Evolutionary conservation across 2,329 filamentous ascomycete species (phyloP), one percentile per base, ranked within the genome.

Genomic region (Septoria linicola): DNA sequence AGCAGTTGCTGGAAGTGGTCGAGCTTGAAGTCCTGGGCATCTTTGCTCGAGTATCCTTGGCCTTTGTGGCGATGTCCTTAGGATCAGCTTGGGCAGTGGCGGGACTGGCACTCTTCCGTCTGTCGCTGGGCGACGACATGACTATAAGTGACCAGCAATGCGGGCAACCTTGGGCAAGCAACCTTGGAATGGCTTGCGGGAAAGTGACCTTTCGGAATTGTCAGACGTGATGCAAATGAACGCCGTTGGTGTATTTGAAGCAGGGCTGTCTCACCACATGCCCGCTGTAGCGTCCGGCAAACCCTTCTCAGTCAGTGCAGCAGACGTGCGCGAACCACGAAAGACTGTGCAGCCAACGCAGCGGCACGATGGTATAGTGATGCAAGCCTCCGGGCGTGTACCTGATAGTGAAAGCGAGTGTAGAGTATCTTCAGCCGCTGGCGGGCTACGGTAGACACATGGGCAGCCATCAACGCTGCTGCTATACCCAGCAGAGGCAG

Each of bases 1-100:
- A 53, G 20, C 46, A 41, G 32, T 25, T 54, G 32, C 53, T 50
- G 8, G 49, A 56, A 11, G 53, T 39, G 10, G 40, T 53, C 14
- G 51, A 41, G 40, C 51, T 53, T 11, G 27, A 40, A 19, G 44
- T 41, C 32, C 45, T 41, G 11, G 27, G 41, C 51, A 46, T 42
- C 14, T 44, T 49, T n/a, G 39, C 14, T 31, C 40, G 27, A 23
- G 19, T 36, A 11, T 30, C 46, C 21, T 42, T 14, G 51, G 51
- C 10, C 13, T 19, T 42, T 20, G 35, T 13, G 4, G 37, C 8
- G 19, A 34, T 44, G 2, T 42, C 19, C 17, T 17, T 36, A 3
- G n/a, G 10, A 17, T 13, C 17, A 16, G 16, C 14, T 11, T 36
- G 37, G 30, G 41, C 35, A 6, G 51, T 49, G 16, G 49, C n/a